Evolutionary conservation across 2,329 filamentous ascomycete species (phyloP).

Genomic region (Colletotrichum sp.): DNA sequence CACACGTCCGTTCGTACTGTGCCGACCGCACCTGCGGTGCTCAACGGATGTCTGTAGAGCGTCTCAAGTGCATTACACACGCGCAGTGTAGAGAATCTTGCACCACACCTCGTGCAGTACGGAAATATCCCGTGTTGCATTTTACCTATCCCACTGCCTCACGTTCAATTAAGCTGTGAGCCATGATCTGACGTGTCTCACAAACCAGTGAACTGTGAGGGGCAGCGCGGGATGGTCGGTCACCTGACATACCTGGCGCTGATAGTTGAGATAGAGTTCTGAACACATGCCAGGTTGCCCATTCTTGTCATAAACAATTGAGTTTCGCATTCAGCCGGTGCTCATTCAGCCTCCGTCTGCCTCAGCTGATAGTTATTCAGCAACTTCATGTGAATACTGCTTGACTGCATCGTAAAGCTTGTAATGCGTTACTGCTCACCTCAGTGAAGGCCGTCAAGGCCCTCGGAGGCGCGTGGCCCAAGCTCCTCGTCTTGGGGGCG

Average conservation of each 20-base stretch:
- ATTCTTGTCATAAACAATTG: background rate
- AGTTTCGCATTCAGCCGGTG: background rate
- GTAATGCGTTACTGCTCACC: background rate
- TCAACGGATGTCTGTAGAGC: background rate
- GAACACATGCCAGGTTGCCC: background rate
- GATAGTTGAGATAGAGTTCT: background rate
- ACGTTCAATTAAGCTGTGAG: background rate
- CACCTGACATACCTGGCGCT: background rate
- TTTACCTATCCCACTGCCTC: background rate
- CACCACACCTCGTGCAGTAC: background rate
- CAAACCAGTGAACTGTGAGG: background rate
- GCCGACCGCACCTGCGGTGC: background rate
- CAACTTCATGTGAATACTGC: background rate
- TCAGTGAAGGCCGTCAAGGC: background rate
- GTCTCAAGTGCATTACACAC: background rate
- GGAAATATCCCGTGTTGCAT: background rate
- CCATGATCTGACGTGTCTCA: background rate
- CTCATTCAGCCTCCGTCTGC: background rate
- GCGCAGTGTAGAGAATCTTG: background rate
- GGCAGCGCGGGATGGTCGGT: background rate
- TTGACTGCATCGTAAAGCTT: background rate
- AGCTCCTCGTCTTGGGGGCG: background rate
- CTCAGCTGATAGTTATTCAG: background rate
- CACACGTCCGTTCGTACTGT: background rate
- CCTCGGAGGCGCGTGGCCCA: background rate